These are phyloP conservation scores for Lomentospora prolificans DNA, from an alignment of 2,329 filamentous ascomycete genomes.

Conservation along the genomic window DNA sequence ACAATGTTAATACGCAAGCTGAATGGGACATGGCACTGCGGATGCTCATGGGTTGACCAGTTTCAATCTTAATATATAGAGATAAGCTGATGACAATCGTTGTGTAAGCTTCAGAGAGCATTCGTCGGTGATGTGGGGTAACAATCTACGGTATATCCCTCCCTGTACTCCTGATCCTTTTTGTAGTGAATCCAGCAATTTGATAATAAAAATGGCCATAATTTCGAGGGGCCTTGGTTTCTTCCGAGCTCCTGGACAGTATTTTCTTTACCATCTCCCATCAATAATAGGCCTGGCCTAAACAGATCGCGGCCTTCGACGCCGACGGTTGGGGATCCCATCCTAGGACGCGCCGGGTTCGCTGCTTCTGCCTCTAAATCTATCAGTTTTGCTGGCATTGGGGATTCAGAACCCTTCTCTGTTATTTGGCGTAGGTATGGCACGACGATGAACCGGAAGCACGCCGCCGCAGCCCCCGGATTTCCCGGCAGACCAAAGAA, in stretches of 20 bases:
- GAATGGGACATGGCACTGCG: not conserved
- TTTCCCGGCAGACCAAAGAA: constrained; percentile 2
- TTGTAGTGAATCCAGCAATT: constrained; percentile 3
- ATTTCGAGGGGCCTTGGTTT: not conserved
- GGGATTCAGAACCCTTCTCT: not conserved
- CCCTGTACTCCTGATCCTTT: not conserved
- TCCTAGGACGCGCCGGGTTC: not conserved
- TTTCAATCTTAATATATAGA: too few species aligned
- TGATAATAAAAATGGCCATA: not conserved
- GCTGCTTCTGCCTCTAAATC: not conserved
- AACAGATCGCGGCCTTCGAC: not conserved
- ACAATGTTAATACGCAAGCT: not conserved
- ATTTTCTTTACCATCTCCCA: too few species aligned
- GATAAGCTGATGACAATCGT: too few species aligned
- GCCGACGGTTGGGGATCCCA: not conserved
- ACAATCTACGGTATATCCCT: not conserved
- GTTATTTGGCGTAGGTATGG: not conserved
- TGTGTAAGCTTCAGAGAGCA: not conserved
- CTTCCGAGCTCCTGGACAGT: not conserved
- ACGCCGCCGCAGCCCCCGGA: not conserved
- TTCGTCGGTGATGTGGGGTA: not conserved
- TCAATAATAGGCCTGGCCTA: not conserved
- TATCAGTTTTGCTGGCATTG: not conserved
- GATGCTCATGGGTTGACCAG: not conserved
- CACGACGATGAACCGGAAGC: not conserved